A percentile compares a stretch with the other conserved stretches of the same genome.
These are phyloP conservation scores for Ephemerocybe angulata DNA, from an alignment of 768 basidiomycete species.

Conservation along the genomic window DNA sequence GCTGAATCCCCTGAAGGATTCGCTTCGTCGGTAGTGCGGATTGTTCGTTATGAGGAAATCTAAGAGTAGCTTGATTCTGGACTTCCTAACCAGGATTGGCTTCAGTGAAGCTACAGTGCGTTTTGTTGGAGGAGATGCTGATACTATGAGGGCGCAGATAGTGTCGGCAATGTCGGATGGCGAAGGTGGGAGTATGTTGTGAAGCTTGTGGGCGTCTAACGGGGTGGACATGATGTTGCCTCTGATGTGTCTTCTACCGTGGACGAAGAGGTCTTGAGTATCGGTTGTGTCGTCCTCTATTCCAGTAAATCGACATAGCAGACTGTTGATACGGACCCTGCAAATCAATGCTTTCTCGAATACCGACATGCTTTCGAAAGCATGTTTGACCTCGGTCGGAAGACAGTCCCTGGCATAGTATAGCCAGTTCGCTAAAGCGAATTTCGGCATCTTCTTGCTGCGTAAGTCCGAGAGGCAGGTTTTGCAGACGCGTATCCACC, in stretches of 20 bases:
- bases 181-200: neutral
- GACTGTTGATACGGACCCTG: neutral
- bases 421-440: neutral
- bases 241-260: neutral
- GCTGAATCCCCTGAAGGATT: neutral
- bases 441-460: neutral
- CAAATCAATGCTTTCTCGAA: too few relatives aligned
- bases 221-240: neutral
- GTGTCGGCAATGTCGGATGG: neutral
- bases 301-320: neutral
- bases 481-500: neutral
- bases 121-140: neutral
- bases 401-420: neutral
- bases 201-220: neutral
- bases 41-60: too few relatives aligned
- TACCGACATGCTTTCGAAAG: too few relatives aligned
- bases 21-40: neutral
- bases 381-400: neutral
- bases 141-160: neutral
- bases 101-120: neutral
- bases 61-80: neutral
- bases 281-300: neutral
- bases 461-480: neutral
- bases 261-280: neutral
- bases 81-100: neutral